Conservation (phyloP, 2,329 filamentous ascomycete species). For the Lizonia empirigonia region DNA sequence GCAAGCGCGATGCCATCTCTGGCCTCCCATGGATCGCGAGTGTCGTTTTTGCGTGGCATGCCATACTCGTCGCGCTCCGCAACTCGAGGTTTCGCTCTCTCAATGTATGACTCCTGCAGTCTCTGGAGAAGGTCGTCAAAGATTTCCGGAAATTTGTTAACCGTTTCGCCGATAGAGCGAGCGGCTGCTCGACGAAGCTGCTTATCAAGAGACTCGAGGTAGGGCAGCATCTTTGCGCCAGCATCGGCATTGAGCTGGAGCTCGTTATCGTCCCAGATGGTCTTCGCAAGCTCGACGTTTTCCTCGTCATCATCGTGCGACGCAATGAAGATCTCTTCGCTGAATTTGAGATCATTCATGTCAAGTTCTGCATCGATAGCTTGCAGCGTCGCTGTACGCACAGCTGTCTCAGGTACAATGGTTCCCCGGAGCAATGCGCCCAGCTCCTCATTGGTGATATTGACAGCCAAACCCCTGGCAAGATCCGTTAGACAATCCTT, state of each 20-base stretch:
- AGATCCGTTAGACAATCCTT: slow-evolving; percentile 91
- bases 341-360: slow-evolving; percentile 83
- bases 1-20: slow-evolving; percentile 87
- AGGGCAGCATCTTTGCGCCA: slow-evolving; percentile 72
- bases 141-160: slow-evolving; percentile 64
- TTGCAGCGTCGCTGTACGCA: slow-evolving; percentile 84
- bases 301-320: slow-evolving; percentile 90
- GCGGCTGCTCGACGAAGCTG: slow-evolving; percentile 85
- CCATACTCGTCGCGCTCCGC: slow-evolving; percentile 91
- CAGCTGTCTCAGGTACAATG: slow-evolving; percentile 78
- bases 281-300: slow-evolving; percentile 79
- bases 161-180: slow-evolving; percentile 76
- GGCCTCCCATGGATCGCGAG: slow-evolving; percentile 88
- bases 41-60: slow-evolving; percentile 88
- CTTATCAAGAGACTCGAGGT: slow-evolving; percentile 77
- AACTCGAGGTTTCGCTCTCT: slow-evolving; percentile 80
- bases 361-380: slow-evolving; percentile 91
- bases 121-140: slow-evolving; percentile 67
- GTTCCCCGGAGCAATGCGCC: slow-evolving; percentile 75
- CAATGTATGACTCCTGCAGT: slow-evolving; percentile 73
- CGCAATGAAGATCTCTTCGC: slow-evolving; percentile 90
- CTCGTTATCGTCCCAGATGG: slow-evolving; percentile 95
- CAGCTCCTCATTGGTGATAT: slow-evolving; percentile 75
- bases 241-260: slow-evolving; percentile 71
- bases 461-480: slow-evolving; percentile 81